A percentile compares a stretch with the other conserved stretches of the same genome.
phyloP scores from a whole-genome alignment of 176 grass and related monocot genomes.

The Puya raimondii region DNA sequence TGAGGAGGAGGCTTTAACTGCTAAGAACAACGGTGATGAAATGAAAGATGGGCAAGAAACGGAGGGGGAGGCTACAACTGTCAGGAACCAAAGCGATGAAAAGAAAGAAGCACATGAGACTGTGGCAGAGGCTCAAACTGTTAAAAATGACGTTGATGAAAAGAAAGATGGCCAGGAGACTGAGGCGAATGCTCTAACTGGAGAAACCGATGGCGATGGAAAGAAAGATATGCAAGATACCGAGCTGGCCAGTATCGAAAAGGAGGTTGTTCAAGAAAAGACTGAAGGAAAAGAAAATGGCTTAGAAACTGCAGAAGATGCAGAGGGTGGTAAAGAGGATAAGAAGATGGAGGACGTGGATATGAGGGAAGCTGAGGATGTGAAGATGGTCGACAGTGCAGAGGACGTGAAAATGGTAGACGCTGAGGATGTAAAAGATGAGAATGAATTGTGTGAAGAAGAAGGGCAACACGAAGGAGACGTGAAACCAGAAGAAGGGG shows the following conservation, averaged over 20 bases:
- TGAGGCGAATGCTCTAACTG: not conserved
- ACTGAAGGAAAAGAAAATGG: conserved; percentile 32
- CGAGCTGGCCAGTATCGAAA: not conserved
- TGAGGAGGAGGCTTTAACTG: too few relatives aligned
- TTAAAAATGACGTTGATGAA: not conserved
- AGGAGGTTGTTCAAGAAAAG: conserved; percentile 17
- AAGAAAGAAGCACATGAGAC: too few relatives aligned
- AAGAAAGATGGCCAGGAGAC: not conserved
- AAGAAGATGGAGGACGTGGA: not conserved
- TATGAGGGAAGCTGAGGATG: conserved; percentile 8
- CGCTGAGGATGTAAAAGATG: conserved; percentile 3
- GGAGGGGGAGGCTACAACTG: too few relatives aligned
- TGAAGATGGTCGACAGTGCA: conserved; percentile 23
- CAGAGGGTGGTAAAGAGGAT: not conserved
- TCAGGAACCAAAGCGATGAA: too few relatives aligned
- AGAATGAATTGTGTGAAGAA: conserved; percentile 20
- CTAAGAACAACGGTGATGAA: too few relatives aligned
- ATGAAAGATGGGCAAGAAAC: too few relatives aligned
- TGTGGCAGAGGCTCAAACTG: not conserved
- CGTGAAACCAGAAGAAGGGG: conserved; percentile 20
- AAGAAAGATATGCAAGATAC: not conserved
- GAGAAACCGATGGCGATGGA: not conserved
- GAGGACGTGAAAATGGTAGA: conserved; percentile 18
- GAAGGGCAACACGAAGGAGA: not conserved
- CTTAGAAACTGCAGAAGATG: conserved; percentile 4